A percentile compares a stretch with the other conserved stretches of the same genome.
Evolutionary conservation across 345 rosid species (phyloP).

Genomic region (Hibiscus mutabilis): DNA sequence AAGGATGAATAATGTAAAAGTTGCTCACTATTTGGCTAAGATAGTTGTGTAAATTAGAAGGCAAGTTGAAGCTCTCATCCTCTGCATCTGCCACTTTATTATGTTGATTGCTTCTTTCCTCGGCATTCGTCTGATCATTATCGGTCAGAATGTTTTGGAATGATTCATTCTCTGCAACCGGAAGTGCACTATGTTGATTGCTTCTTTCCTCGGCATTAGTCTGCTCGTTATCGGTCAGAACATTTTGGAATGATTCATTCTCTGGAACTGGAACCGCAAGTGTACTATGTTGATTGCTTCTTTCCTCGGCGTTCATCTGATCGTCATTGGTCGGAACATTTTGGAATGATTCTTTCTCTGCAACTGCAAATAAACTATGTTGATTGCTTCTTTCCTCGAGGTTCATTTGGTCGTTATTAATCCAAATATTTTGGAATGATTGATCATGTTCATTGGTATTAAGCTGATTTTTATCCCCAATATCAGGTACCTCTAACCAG

Average conservation of each 20-base stretch:
- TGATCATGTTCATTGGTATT: not conserved
- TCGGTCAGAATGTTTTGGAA: not conserved
- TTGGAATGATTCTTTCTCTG: not conserved
- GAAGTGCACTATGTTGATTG: not conserved
- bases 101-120: not conserved
- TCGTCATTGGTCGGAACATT: not conserved
- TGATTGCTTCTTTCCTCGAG: not conserved
- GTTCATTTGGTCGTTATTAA: no score
- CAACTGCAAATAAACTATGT: not conserved
- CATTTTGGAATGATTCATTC: not conserved
- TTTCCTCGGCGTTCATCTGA: not conserved
- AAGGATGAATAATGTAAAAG: not conserved
- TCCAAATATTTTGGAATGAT: not conserved
- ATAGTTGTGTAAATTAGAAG: not conserved
- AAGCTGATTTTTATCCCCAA: not conserved
- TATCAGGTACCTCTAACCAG: not conserved
- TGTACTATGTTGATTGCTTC: not conserved
- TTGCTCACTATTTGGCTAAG: not conserved
- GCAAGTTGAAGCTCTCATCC: no score
- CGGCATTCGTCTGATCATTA: no score
- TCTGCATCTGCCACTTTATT: not conserved
- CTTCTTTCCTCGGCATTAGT: not conserved
- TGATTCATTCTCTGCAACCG: not conserved
- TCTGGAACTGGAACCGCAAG: no score
- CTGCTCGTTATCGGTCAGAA: not conserved